These are phyloP conservation scores for Monosporascus sp. DNA, from an alignment of 2,329 filamentous ascomycete species.

Conservation along the genomic window DNA sequence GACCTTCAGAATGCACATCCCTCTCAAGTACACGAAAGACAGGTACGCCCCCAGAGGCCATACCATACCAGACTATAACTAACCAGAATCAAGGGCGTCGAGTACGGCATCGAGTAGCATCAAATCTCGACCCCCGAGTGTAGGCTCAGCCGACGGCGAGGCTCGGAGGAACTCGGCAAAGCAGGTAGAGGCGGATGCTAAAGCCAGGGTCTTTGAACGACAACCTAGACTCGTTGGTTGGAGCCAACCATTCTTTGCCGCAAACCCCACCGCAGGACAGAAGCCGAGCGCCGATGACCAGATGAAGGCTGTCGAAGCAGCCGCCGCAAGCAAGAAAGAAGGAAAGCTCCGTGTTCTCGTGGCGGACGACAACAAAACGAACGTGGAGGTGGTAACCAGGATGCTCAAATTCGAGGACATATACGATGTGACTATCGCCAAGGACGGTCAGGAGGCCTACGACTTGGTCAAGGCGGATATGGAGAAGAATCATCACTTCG, in stretches of 20 bases:
- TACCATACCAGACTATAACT: neutral
- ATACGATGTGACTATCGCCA: constrained; percentile 84
- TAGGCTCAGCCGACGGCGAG: constrained; percentile 36
- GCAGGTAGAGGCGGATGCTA: constrained; percentile 23
- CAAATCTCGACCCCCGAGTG: constrained; percentile 43
- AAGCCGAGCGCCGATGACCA: constrained; percentile 49
- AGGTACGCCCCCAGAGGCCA: constrained; percentile 37
- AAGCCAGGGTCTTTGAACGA: constrained; percentile 50
- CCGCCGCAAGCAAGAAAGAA: constrained; percentile 54
- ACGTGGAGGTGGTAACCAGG: constrained; percentile 53
- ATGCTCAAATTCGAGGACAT: constrained; percentile 72
- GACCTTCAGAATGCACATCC: constrained; percentile 77
- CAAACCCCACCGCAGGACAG: constrained; percentile 29
- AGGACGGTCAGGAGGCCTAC: constrained; percentile 81
- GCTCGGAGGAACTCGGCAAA: constrained; percentile 26
- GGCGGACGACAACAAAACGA: constrained; percentile 63
- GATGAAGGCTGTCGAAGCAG: constrained; percentile 59
- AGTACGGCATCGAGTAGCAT: constrained; percentile 51
- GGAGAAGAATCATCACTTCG: constrained; percentile 66
- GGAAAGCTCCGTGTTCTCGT: constrained; percentile 75
- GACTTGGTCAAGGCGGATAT: constrained; percentile 80
- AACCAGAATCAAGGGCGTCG: constrained; percentile 33
- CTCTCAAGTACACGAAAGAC: constrained; percentile 69
- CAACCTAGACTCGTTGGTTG: constrained; percentile 78
- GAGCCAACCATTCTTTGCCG: constrained; percentile 73